phyloP scores from a whole-genome alignment of 768 basidiomycete species.

The Lepiota venenata region DNA sequence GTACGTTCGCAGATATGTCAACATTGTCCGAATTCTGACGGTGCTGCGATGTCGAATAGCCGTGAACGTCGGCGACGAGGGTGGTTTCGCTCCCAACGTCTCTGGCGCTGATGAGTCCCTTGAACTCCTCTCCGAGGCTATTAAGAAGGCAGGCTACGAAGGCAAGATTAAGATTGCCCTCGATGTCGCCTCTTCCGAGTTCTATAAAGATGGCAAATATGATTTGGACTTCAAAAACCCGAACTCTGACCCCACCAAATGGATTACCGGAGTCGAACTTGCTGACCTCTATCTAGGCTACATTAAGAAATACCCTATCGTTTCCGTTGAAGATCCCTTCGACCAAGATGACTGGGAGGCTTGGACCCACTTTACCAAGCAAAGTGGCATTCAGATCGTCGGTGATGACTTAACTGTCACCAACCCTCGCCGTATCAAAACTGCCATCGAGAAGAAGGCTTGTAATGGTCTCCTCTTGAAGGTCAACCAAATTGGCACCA shows the following conservation, averaged over 20 bases:
- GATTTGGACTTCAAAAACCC: slow-evolving; percentile 99
- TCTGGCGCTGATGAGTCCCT: slow-evolving; percentile 96
- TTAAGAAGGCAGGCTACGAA: slow-evolving; percentile 97
- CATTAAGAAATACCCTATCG: slow-evolving; percentile 92
- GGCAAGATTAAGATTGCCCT: slow-evolving; percentile 99
- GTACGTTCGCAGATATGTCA: slow-evolving; percentile 36
- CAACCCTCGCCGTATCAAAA: slow-evolving; percentile 96
- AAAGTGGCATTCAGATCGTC: slow-evolving; percentile 83
- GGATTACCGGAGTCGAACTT: slow-evolving; percentile 90
- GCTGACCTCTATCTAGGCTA: slow-evolving; percentile 88
- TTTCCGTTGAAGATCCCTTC: slow-evolving; percentile 97
- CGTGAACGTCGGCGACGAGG: slow-evolving; percentile 99
- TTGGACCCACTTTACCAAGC: slow-evolving; percentile 87
- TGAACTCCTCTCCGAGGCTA: slow-evolving; percentile 92
- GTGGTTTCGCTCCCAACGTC: slow-evolving; percentile 99
- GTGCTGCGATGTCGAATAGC: slow-evolving; percentile 44
- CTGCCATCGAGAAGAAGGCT: slow-evolving; percentile 98
- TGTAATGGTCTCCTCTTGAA: slow-evolving; percentile 99
- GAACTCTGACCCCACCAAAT: slow-evolving; percentile 96
- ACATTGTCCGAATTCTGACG: slow-evolving; percentile 1
- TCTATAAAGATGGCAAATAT: slow-evolving; percentile 99
- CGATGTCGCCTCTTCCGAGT: slow-evolving; percentile 98
- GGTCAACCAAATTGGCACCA: slow-evolving; percentile 99
- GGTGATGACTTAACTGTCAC: slow-evolving; percentile 98
- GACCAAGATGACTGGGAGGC: slow-evolving; percentile 99